These are phyloP conservation scores for Luzula sylvatica DNA, from an alignment of 176 grass and related monocot genomes.

Conservation along the genomic window DNA sequence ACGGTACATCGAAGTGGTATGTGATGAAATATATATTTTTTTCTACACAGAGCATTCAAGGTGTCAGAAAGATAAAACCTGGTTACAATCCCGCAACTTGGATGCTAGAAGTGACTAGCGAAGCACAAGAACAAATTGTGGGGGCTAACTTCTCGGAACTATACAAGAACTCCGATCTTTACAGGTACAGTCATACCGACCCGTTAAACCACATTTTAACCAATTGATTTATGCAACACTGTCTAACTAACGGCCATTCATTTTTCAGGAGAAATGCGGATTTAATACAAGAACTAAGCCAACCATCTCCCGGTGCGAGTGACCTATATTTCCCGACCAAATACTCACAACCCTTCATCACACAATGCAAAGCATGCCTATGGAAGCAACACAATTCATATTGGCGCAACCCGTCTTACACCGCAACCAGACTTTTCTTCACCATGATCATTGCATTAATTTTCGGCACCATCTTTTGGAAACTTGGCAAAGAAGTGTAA, in stretches of 20 bases:
- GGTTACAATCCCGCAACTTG: not conserved
- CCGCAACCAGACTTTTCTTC: slow-evolving; percentile 29
- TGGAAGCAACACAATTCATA: slow-evolving; percentile 69
- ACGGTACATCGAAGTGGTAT: too few species aligned
- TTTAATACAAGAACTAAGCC: slow-evolving; percentile 56
- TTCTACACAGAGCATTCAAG: too few species aligned
- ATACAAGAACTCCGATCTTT: not conserved
- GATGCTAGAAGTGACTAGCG: not conserved
- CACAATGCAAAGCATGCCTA: slow-evolving; percentile 63
- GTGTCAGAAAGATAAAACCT: too few species aligned
- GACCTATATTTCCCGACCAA: slow-evolving; percentile 55
- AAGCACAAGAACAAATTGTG: not conserved
- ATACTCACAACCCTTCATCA: slow-evolving; percentile 48
- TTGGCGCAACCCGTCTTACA: slow-evolving; percentile 53
- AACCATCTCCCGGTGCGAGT: slow-evolving; percentile 34
- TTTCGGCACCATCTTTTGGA: slow-evolving; percentile 48
- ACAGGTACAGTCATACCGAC: not conserved
- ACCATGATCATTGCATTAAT: slow-evolving; percentile 29
- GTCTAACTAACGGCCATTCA: not conserved
- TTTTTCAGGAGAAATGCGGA: slow-evolving; percentile 53
- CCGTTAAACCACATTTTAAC: too few species aligned
- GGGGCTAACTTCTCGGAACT: not conserved
- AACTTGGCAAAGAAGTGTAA: slow-evolving; percentile 38
- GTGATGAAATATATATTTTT: too few species aligned
- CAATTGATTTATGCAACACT: too few species aligned